These are phyloP conservation scores for Fomitopsis betulina DNA, from an alignment of 1,284 basidiomycete genomes.

Conservation along the genomic window DNA sequence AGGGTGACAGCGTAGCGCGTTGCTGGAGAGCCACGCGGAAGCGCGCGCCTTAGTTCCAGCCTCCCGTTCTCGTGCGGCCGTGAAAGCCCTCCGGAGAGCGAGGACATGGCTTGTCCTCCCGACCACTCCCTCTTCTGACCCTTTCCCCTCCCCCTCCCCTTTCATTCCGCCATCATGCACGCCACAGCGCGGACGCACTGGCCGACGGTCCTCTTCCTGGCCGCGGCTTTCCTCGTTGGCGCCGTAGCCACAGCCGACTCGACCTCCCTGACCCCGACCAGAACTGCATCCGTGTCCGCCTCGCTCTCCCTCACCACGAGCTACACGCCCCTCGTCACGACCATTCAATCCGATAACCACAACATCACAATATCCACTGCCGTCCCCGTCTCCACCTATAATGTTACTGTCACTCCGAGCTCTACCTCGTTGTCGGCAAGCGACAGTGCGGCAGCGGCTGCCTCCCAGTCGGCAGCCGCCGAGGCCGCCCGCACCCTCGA, in stretches of 20 bases:
- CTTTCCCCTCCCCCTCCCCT: slow-evolving; percentile 3
- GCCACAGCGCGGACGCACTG: slow-evolving; percentile 15
- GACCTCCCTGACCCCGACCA: slow-evolving; percentile 12
- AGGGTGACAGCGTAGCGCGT: not conserved
- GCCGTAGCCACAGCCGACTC: slow-evolving; percentile 14
- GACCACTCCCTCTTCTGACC: slow-evolving; percentile 2
- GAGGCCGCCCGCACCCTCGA: slow-evolving; percentile 56
- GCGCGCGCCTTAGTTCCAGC: slow-evolving; percentile 2
- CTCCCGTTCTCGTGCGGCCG: slow-evolving; percentile 3
- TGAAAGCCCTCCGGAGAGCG: slow-evolving; percentile 1
- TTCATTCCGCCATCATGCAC: slow-evolving; percentile 8
- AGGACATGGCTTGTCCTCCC: slow-evolving; percentile 13
- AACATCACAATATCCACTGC: slow-evolving; percentile 45
- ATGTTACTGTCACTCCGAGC: slow-evolving; percentile 47
- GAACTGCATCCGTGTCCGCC: slow-evolving; percentile 10
- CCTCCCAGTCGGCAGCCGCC: slow-evolving; percentile 47
- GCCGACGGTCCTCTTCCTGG: slow-evolving; percentile 13
- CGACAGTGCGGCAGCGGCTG: slow-evolving; percentile 36
- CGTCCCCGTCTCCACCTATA: slow-evolving; percentile 52
- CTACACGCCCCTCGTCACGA: slow-evolving; percentile 31
- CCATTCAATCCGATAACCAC: slow-evolving; percentile 43
- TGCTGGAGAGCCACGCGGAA: not conserved
- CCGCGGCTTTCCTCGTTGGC: slow-evolving; percentile 10
- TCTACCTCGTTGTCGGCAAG: slow-evolving; percentile 30
- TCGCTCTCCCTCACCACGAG: slow-evolving; percentile 24